Base-by-base conservation (phyloP, 1,284 basidiomycete genomes). In the Butyriboletus appendiculatus region DNA sequence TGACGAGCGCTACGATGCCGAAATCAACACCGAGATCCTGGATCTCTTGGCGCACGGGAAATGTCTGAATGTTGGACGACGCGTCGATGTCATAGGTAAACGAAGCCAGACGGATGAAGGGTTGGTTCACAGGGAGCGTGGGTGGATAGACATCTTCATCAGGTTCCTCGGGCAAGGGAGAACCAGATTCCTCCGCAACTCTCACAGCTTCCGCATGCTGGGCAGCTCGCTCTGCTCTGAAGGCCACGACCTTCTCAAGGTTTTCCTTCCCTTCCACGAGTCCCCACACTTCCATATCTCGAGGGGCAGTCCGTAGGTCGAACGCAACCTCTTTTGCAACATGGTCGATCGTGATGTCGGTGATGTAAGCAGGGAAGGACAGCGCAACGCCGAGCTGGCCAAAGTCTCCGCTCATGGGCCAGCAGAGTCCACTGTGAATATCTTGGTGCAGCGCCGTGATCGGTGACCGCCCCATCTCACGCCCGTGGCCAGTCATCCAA, bases 321-420 rank as follows among this genome's bases (percentile, higher is more conserved):
- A 85, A 82, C 6, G 92, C 88, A 39, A 94, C 76, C 58, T 93
- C 90, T 56, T 75, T 78, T 8, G 94, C 78, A 34, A 92, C 84
- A 70, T 98, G 96, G 67, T 98, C 96, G 59, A 98, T 81, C 12
- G 91, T 92, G 51, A 98, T 73, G 59, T 92, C 89, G 3, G 84
- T 81, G 39, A 96, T 81, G 49, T 81, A 77, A 9, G 86, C 81
- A 2, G 84, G 84, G 6, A 81, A 78, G 2, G 88, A 85, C 18
- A 98, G 84, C 45, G 80, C 77, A 40, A 99, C 85, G 5, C 91
- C 94, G 2, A 98, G 75, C 64, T 91, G 87, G 4, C 95, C 96
- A 44, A 81, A 70, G 7, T 76, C 65, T 0, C 95, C 95, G 3
- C 74, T 75, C 73, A 98, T 94, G 2, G 96, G 91, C 96, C 96